Conservation (phyloP, 495 filamentous ascomycete species). For the Hypoxylon trugodes region DNA sequence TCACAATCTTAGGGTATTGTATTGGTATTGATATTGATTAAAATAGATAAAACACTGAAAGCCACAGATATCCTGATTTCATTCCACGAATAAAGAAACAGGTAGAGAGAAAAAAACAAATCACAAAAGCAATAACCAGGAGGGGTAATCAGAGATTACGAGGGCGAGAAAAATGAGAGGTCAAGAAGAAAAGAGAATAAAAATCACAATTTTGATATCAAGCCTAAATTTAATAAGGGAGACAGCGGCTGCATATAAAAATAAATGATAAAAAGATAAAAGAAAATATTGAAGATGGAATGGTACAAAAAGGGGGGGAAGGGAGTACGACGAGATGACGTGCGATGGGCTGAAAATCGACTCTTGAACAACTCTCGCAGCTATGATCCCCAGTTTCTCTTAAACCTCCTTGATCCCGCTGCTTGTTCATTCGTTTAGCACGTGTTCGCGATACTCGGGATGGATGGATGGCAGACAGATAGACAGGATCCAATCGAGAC, state of each 20-base stretch:
- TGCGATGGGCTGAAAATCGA: slow-evolving; percentile 30
- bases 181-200: not conserved
- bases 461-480: slow-evolving; percentile 38
- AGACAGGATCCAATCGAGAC: slow-evolving; percentile 16
- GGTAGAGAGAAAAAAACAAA: not conserved
- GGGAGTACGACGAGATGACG: slow-evolving; percentile 11
- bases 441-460: slow-evolving; percentile 32
- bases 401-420: not conserved
- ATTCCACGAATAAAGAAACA: slow-evolving; percentile 16
- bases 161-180: not conserved
- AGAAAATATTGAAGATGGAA: slow-evolving; percentile 15
- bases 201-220: not conserved
- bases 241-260: slow-evolving; percentile 32
- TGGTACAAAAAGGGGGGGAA: slow-evolving; percentile 37
- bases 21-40: too few species aligned
- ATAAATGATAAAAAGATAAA: not conserved
- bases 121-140: slow-evolving; percentile 9
- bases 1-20: too few species aligned
- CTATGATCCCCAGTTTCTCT: slow-evolving; percentile 21
- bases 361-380: slow-evolving; percentile 10
- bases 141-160: slow-evolving; percentile 18
- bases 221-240: slow-evolving; percentile 24
- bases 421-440: slow-evolving; percentile 29
- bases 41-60: slow-evolving; percentile 37
- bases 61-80: slow-evolving; percentile 22